Evolutionary conservation across 345 rosid species (phyloP), one percentile per base, ranked within the genome.

Genomic region (Microthlaspi erraticum): DNA sequence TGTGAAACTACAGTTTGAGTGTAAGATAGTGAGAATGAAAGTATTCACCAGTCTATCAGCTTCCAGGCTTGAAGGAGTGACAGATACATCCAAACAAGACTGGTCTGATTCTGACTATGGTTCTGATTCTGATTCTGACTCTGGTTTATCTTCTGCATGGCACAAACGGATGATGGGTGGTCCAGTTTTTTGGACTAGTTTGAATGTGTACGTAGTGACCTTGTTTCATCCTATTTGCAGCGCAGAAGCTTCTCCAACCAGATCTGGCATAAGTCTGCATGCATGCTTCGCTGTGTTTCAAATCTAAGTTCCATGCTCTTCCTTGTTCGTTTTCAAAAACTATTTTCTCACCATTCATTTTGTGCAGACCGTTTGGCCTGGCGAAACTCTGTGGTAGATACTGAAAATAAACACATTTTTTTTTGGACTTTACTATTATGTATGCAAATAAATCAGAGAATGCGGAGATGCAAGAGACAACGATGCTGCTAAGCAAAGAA

Each of bases 201-300:
- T 46, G 45, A 62, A 46, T 14, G 38, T 53, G 18, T n/a, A n/a
- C n/a, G n/a, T 3, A 69, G 8, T 10, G 44, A 68, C 70, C 70
- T 36, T 8, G 19, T 0, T 5, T 31, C 60, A 69, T 44, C 37
- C 39, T 45, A 55, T 75, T 75, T 5, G 6, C 70, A 61, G 3
- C 20, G 33, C 79, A 75, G 60, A 75, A 68, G 2, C 45, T 68
- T 44, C 0, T 46, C 79, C 75, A 68, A 12, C 79, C 79, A 2
- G 52, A 39, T 62, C 31, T 20, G 64, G 13, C 37, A 19, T 6
- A 32, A 38, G 65, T 63, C 0, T 75, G 39, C 60, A 1, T 16
- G 59, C 39, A 14, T 29, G 6, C 1, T 17, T 52, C 8, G 46
- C 9, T 6, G 14, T 55, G 19, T 37, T 0, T 34, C 18, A 68